Evolutionary conservation across 805 yeast species (phyloP).

Genomic region (Yarrowia alimentaria): DNA sequence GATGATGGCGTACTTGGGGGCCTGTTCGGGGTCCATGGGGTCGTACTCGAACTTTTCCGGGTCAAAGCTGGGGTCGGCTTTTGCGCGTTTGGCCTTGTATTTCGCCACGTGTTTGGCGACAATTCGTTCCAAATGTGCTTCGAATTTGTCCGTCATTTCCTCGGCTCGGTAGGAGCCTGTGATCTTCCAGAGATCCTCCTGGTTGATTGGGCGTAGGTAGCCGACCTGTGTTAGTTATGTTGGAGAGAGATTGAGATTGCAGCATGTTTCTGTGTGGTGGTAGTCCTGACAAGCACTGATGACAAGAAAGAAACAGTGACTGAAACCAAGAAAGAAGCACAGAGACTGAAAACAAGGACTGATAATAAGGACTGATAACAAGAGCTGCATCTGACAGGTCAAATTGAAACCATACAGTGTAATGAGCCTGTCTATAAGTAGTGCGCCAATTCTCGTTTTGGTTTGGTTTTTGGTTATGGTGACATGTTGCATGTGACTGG

Average conservation of each 20-base stretch:
- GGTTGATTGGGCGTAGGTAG: conserved; percentile 57
- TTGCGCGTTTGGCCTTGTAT: conserved; percentile 42
- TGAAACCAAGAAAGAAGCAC: no score
- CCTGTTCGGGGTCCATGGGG: conserved; percentile 8
- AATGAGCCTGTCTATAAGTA: no score
- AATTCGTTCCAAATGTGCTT: conserved; percentile 36
- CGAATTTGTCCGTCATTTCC: conserved; percentile 42
- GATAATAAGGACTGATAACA: no score
- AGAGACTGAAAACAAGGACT: no score
- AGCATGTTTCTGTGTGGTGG: not conserved
- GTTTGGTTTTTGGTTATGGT: no score
- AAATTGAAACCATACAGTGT: no score
- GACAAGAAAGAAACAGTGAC: no score
- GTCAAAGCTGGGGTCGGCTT: conserved; percentile 42
- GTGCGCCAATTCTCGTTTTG: no score
- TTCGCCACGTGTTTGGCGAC: conserved; percentile 31
- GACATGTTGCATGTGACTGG: no score
- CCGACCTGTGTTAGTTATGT: conserved; percentile 43
- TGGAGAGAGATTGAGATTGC: not conserved
- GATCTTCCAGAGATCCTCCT: conserved; percentile 52
- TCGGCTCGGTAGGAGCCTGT: conserved; percentile 41
- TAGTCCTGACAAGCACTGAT: not conserved
- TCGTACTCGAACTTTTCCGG: not conserved
- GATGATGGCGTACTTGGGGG: conserved; percentile 36
- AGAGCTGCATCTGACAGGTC: no score